Base-by-base conservation (phyloP, 2,329 filamentous ascomycete genomes). In the Penicillium sp. region DNA sequence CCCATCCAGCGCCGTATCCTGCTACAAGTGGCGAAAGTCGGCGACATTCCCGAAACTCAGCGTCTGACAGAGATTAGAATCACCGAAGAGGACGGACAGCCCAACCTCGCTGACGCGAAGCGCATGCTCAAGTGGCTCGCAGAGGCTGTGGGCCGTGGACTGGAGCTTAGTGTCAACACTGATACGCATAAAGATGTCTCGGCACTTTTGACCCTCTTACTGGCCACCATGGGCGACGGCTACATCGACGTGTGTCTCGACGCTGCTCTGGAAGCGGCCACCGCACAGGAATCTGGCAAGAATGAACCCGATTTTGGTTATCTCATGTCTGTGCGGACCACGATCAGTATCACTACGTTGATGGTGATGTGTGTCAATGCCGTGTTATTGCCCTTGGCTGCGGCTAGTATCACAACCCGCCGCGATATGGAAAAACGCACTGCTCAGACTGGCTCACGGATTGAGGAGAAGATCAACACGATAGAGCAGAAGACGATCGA, bases 121-220 rank as follows among this genome's bases (percentile, higher is more conserved):
- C 87, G 95, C 59, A 99, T 99, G 93, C 85, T 99, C 62, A 96
- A 92, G 74, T 99, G 95, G 95, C 82, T 99, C 43, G 95, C 95
- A 2, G 95, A 99, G 80, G 93, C 92, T 64, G 94, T 99, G 26
- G 91, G 95, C 42, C 85, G 95, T 65, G 92, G 93, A 0, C 83
- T 99, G 10, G 95, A 99, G 76, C 83, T 99, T n/a, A 93, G 91
- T 26, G 89, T 91, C 26, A 88, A 89, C 55, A 89, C 85, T 59
- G 95, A 99, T 69, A 97, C 93, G 4, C 92, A 95, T 16, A 98
- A 96, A 76, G 95, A 99, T 75, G 92, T 98, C 58, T 90, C 89
- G 49, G 88, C 92, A 62, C 84, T 98, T 26, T 84, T 97, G 37
- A 90, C 89, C 73, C 84, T 98, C 26, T 84, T 99, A 2, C 85